Evolutionary conservation across 192 early-diverging fungal species (phyloP).

Genomic region (Chytriomyces hyalinus): DNA sequence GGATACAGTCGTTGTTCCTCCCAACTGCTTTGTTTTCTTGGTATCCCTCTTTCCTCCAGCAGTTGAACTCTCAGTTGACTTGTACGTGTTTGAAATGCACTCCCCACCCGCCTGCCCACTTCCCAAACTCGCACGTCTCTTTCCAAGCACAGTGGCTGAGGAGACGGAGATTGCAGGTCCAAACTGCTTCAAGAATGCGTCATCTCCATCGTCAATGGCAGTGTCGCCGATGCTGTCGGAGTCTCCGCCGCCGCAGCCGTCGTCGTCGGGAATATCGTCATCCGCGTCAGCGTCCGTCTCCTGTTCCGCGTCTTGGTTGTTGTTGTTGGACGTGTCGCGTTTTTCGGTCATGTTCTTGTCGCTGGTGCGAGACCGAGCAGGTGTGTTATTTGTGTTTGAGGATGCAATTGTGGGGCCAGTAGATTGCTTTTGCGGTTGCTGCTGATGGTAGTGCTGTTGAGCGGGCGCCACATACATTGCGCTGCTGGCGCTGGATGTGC

Average conservation of each 20-base stretch:
- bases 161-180: no score
- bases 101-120: no score
- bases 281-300: neutral
- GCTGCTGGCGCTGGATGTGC: neutral
- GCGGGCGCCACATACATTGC: neutral
- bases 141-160: no score
- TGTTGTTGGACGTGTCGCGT: neutral
- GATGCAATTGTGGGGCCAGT: neutral
- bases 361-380: no score
- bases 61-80: no score
- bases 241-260: neutral
- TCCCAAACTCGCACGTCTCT: no score
- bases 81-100: no score
- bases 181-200: neutral
- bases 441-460: neutral
- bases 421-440: neutral
- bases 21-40: constrained; percentile 6
- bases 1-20: neutral
- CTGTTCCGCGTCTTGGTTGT: neutral
- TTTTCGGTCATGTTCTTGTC: neutral
- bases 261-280: neutral
- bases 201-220: neutral
- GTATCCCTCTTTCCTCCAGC: neutral
- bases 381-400: no score
- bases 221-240: neutral